Evolutionary conservation across 768 basidiomycete genomes (phyloP).

Genomic region (Dioszegia crocea): DNA sequence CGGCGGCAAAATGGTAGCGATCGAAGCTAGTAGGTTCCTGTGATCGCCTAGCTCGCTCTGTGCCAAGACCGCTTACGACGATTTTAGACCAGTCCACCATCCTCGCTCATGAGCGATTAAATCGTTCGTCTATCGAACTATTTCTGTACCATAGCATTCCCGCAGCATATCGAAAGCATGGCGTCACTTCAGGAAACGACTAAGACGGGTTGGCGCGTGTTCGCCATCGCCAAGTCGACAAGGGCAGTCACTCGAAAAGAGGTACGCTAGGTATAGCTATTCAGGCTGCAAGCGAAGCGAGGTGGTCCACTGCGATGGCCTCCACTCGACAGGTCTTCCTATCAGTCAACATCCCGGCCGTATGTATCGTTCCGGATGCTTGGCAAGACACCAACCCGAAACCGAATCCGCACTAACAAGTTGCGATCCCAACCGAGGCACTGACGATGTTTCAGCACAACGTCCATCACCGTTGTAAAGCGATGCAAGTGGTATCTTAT

Average conservation of each 20-base stretch:
- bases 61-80: background rate
- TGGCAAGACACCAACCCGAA: background rate
- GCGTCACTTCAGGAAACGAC: too few relatives aligned
- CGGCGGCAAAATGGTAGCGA: background rate
- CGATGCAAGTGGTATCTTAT: slow-evolving; percentile 9
- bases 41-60: background rate
- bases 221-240: too few relatives aligned
- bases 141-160: background rate
- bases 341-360: too few relatives aligned
- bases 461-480: background rate
- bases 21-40: background rate
- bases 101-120: background rate
- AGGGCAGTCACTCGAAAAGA: too few relatives aligned
- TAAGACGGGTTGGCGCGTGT: too few relatives aligned
- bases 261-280: too few relatives aligned
- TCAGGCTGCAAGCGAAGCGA: too few relatives aligned
- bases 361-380: background rate
- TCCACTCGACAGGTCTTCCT: too few relatives aligned
- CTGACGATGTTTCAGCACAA: background rate
- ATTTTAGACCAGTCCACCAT: background rate
- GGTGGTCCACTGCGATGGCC: too few relatives aligned
- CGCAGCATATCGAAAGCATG: background rate
- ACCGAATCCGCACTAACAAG: background rate
- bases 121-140: background rate
- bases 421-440: background rate